phyloP scores from a whole-genome alignment of 2,329 filamentous ascomycete species.

The Tolypocladium amazonense region DNA sequence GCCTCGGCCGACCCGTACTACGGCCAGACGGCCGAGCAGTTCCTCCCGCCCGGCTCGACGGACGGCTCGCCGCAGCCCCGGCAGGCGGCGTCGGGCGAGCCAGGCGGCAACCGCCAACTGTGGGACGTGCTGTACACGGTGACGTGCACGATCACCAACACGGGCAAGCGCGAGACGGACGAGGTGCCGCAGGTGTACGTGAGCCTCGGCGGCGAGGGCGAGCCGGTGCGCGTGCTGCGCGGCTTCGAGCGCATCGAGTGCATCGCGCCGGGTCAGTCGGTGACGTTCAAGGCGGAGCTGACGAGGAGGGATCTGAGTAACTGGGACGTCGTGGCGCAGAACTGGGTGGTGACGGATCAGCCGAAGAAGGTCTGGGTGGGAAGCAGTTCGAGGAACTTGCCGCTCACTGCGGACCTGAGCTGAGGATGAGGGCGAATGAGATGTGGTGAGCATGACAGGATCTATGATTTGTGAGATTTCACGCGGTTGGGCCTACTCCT shows the following conservation, averaged over 20 bases:
- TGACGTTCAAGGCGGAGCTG: constrained; percentile 56
- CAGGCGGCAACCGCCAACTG: constrained; percentile 54
- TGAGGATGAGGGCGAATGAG: neutral
- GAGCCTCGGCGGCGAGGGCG: constrained; percentile 65
- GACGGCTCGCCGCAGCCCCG: constrained; percentile 47
- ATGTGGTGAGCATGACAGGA: too few relatives aligned
- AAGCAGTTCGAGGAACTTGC: constrained; percentile 43
- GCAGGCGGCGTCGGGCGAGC: constrained; percentile 36
- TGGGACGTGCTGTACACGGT: constrained; percentile 62
- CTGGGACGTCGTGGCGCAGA: constrained; percentile 71
- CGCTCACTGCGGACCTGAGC: constrained; percentile 20
- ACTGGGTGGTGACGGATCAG: constrained; percentile 59
- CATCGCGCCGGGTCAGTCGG: constrained; percentile 58
- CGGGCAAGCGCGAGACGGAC: constrained; percentile 51
- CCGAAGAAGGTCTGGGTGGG: constrained; percentile 46
- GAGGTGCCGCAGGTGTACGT: constrained; percentile 73
- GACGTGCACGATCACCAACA: constrained; percentile 61
- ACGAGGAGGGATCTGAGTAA: constrained; percentile 76
- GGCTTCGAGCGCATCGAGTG: constrained; percentile 66
- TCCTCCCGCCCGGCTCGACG: constrained; percentile 47
- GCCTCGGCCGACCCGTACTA: constrained; percentile 50
- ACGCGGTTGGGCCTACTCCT: too few relatives aligned
- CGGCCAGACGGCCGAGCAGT: constrained; percentile 44
- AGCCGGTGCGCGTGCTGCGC: constrained; percentile 58
- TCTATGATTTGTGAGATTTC: too few relatives aligned